Evolutionary conservation across 148 eudicot species (phyloP).

Genomic region (Cornus kousa): DNA sequence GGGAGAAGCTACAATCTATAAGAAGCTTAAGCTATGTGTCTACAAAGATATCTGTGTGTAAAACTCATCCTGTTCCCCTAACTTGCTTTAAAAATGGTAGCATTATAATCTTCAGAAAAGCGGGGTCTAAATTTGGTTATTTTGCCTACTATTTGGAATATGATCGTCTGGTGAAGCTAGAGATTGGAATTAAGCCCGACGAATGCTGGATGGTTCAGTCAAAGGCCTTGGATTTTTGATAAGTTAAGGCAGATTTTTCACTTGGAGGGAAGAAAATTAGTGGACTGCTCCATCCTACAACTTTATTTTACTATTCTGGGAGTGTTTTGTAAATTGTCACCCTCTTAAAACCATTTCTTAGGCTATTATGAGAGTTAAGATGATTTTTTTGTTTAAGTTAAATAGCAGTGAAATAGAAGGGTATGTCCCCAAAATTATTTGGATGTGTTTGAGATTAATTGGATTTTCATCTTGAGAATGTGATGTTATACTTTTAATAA

Average conservation of each 20-base stretch:
- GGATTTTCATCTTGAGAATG: too few relatives aligned
- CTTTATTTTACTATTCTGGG: too few relatives aligned
- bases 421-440: too few relatives aligned
- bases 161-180: background rate
- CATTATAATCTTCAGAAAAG: conserved; percentile 10
- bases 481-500: too few relatives aligned
- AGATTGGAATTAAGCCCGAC: background rate
- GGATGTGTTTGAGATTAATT: too few relatives aligned
- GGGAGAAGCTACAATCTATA: conserved; percentile 6
- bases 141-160: background rate
- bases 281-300: background rate
- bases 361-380: background rate
- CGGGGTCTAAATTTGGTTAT: background rate
- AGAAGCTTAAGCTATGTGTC: conserved; percentile 5
- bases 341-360: background rate
- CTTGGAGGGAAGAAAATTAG: background rate
- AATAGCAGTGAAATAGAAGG: background rate
- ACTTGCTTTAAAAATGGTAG: conserved; percentile 14
- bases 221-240: background rate
- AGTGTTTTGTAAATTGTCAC: background rate
- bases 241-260: background rate
- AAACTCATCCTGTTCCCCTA: background rate
- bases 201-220: conserved; percentile 18
- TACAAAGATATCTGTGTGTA: background rate
- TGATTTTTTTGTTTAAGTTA: background rate